Evolutionary conservation across 805 yeast genomes (phyloP).

Genomic region (Lipomyces lipofer): DNA sequence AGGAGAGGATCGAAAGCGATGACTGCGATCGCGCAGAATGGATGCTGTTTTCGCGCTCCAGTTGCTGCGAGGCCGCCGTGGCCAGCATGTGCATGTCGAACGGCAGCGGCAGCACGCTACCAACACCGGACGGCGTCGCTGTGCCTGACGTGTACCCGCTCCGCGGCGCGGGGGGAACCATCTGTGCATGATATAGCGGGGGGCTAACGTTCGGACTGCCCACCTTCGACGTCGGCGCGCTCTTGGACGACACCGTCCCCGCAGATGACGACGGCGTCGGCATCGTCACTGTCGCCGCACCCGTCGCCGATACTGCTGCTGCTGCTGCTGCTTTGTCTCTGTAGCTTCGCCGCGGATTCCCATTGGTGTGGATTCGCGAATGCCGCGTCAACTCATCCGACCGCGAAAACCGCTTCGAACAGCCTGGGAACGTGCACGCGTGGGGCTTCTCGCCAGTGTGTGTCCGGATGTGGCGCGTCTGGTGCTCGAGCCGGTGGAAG

Average conservation of each 20-base stretch:
- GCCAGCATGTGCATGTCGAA: constrained; percentile 47
- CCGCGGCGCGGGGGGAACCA: constrained; percentile 3
- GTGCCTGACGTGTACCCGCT: constrained; percentile 15
- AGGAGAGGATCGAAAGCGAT: constrained; percentile 28
- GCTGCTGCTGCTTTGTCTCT: constrained; percentile 11
- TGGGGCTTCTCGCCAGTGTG: constrained; percentile 95
- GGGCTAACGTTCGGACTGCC: constrained; percentile 28
- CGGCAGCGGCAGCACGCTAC: constrained; percentile 18
- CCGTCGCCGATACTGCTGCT: constrained; percentile 23
- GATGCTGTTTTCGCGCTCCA: constrained; percentile 39
- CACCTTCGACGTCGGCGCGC: constrained; percentile 21
- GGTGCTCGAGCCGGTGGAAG: constrained; percentile 85
- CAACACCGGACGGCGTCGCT: constrained; percentile 7
- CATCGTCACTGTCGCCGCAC: constrained; percentile 13
- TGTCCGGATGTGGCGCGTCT: constrained; percentile 85
- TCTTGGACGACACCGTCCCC: neutral
- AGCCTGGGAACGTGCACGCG: constrained; percentile 79
- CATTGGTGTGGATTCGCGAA: constrained; percentile 65
- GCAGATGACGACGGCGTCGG: constrained; percentile 6
- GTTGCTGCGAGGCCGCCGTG: constrained; percentile 48
- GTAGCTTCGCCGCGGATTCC: constrained; percentile 39
- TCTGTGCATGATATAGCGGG: constrained; percentile 20
- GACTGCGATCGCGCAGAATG: constrained; percentile 28
- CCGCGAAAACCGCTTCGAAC: constrained; percentile 75
- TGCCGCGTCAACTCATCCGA: constrained; percentile 87